These are phyloP conservation scores for Ceratocystis colombiana DNA, from an alignment of 2,329 filamentous ascomycete genomes.

Conservation along the genomic window DNA sequence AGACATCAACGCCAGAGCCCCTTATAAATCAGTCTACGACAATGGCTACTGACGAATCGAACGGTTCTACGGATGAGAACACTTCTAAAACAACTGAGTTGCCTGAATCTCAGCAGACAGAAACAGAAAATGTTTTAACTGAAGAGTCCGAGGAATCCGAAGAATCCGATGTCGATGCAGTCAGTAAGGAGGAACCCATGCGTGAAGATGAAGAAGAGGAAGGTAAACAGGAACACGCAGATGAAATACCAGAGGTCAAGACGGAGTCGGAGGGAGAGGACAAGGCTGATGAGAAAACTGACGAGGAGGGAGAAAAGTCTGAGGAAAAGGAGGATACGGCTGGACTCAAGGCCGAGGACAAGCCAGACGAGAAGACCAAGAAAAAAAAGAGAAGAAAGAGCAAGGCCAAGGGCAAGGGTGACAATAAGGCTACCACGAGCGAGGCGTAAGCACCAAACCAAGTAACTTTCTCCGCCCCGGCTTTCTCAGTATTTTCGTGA, in stretches of 20 bases:
- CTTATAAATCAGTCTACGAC: not conserved
- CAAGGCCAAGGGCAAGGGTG: slow-evolving; percentile 27
- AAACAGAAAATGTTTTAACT: not conserved
- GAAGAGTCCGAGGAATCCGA: slow-evolving; percentile 1
- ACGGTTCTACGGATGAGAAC: not conserved
- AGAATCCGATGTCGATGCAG: not conserved
- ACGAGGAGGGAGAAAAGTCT: slow-evolving; percentile 6
- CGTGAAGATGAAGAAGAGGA: not conserved
- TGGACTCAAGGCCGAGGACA: slow-evolving; percentile 32
- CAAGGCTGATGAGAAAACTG: not conserved
- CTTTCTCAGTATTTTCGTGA: not conserved
- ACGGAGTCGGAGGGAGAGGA: not conserved
- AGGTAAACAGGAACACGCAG: not conserved
- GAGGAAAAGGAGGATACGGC: slow-evolving; percentile 27
- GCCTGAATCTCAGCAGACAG: not conserved
- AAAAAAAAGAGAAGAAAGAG: slow-evolving; percentile 12
- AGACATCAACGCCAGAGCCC: not conserved
- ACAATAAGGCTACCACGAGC: slow-evolving; percentile 24
- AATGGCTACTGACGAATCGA: not conserved
- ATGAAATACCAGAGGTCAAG: not conserved
- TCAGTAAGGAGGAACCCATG: not conserved
- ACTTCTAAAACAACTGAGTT: not conserved
- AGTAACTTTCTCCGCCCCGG: not conserved
- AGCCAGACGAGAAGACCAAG: slow-evolving; percentile 27
- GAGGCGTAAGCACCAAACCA: not conserved